Conservation (phyloP, 345 rosid species). For the Salix arbutifolia region DNA sequence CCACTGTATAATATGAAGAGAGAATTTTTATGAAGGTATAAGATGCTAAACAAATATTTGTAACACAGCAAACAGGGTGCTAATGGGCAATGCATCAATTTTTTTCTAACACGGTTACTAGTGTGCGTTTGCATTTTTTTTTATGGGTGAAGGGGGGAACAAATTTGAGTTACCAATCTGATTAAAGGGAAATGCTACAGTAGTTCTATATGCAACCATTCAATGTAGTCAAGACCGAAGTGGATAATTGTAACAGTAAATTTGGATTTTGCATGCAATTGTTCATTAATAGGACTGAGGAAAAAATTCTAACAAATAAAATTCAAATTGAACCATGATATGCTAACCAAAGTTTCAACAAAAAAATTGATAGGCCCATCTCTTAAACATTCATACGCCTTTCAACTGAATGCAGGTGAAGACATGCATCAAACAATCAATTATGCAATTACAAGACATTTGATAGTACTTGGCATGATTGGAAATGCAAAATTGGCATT, state of each 20-base stretch:
- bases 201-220: not conserved
- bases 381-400: not conserved
- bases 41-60: not conserved
- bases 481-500: not conserved
- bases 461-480: not conserved
- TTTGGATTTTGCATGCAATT: not conserved
- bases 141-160: not conserved
- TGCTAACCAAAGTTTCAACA: not conserved
- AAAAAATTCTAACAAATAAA: not conserved
- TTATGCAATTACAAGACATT: not conserved
- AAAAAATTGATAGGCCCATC: not conserved
- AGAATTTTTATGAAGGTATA: not conserved
- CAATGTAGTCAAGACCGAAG: not conserved
- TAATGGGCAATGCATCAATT: no score
- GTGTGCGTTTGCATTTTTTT: not conserved
- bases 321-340: not conserved
- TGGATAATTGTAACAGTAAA: not conserved
- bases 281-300: not conserved
- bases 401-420: not conserved
- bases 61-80: not conserved
- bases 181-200: not conserved
- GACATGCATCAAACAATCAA: conserved; percentile 3
- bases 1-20: conserved; percentile 56
- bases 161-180: not conserved
- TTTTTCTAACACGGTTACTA: not conserved